These are phyloP conservation scores for Colletotrichum sp. DNA, from an alignment of 2,329 filamentous ascomycete genomes.

Conservation along the genomic window DNA sequence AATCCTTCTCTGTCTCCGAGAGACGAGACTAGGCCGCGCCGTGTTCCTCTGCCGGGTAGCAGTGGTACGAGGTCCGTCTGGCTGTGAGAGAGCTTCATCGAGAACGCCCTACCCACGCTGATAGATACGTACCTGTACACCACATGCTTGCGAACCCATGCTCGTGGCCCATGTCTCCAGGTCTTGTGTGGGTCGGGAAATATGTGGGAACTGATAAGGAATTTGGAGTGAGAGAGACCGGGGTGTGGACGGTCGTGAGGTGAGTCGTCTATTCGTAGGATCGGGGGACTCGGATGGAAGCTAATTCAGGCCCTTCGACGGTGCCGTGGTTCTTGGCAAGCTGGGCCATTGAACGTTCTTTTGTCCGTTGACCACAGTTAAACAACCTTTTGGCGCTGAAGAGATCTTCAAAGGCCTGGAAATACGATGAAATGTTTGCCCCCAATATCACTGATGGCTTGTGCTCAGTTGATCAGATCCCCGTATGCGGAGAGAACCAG, in stretches of 20 bases:
- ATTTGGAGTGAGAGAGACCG: background rate
- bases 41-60: background rate
- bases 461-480: background rate
- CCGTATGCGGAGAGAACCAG: background rate
- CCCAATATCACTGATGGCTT: background rate
- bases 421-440: background rate
- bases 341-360: background rate
- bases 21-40: background rate
- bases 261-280: background rate
- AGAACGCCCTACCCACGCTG: background rate
- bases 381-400: background rate
- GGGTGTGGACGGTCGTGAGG: background rate
- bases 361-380: background rate
- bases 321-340: conserved; percentile 3
- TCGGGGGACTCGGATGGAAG: conserved; percentile 8
- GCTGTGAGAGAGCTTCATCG: conserved; percentile 8
- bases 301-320: conserved; percentile 12
- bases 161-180: background rate
- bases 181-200: background rate
- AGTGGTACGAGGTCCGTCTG: background rate
- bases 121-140: background rate
- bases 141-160: conserved; percentile 3
- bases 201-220: conserved; percentile 23
- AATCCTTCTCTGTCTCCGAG: background rate
- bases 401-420: background rate